These are phyloP conservation scores for Citrus unshiu DNA, from an alignment of 345 rosid species.

Conservation along the genomic window DNA sequence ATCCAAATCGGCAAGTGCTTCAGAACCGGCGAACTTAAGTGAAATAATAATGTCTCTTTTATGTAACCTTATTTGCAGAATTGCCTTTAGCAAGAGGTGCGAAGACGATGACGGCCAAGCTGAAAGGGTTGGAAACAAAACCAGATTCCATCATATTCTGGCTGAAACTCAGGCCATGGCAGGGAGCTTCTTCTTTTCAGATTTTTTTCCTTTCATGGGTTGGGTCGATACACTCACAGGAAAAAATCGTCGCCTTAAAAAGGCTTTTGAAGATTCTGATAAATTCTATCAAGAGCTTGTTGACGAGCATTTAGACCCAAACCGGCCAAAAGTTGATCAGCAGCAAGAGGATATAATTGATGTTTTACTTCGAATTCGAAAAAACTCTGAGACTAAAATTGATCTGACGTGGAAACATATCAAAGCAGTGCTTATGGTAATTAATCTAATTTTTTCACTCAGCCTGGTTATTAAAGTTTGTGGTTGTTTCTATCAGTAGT, in stretches of 20 bases:
- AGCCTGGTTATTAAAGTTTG: not conserved
- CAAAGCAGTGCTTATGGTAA: constrained; percentile 38
- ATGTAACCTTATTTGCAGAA: constrained; percentile 14
- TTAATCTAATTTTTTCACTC: not conserved
- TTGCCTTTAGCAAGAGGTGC: constrained; percentile 32
- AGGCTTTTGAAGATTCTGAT: constrained; percentile 22
- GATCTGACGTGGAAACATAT: constrained; percentile 27
- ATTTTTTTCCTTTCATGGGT: constrained; percentile 27
- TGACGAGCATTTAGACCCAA: constrained; percentile 30
- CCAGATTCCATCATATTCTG: constrained; percentile 13
- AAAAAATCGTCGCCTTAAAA: constrained; percentile 8
- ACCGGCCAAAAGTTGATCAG: not conserved
- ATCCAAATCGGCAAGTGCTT: not conserved
- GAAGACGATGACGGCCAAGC: not conserved
- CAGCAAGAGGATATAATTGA: constrained; percentile 25
- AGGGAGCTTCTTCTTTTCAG: constrained; percentile 18
- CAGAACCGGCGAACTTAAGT: constrained; percentile 11
- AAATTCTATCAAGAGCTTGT: constrained; percentile 27
- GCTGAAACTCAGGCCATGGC: constrained; percentile 25
- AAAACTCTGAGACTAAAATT: constrained; percentile 11
- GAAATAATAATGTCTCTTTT: constrained; percentile 11
- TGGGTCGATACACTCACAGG: constrained; percentile 28
- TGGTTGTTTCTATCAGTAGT: too few relatives aligned
- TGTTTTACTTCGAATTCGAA: constrained; percentile 19
- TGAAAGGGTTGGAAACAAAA: constrained; percentile 1